Percentiles rank a stretch among this genome's conserved stretches.
phyloP scores from a whole-genome alignment of 768 basidiomycete species.

The Mycena pura region DNA sequence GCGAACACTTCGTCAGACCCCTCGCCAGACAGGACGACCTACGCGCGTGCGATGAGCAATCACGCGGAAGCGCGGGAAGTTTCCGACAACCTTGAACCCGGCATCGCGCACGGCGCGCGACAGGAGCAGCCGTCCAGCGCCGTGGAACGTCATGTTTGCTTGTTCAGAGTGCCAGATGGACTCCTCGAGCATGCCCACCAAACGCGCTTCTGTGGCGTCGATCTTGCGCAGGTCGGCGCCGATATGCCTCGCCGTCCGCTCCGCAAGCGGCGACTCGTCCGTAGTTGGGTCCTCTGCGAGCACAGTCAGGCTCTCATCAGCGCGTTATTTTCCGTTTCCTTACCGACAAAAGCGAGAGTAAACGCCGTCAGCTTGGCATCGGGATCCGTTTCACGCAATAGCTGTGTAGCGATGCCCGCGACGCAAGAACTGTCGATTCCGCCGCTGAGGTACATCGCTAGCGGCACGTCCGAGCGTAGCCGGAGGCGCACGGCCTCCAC shows the following conservation, averaged over 20 bases:
- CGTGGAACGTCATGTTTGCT: not conserved
- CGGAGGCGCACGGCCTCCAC: too few species aligned
- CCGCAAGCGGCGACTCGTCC: not conserved
- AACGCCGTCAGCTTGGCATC: too few species aligned
- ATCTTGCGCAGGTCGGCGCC: not conserved
- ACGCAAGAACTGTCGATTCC: too few species aligned
- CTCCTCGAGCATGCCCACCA: not conserved
- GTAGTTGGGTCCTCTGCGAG: slow-evolving; percentile 4
- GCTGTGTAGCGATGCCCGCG: too few species aligned
- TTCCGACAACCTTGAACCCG: not conserved
- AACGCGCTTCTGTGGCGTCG: not conserved
- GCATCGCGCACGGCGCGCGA: not conserved
- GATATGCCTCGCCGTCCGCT: not conserved
- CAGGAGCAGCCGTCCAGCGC: not conserved
- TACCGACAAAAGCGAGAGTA: too few species aligned
- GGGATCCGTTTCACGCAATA: too few species aligned
- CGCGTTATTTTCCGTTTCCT: too few species aligned
- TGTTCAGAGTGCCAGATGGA: not conserved
- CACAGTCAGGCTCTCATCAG: too few species aligned
- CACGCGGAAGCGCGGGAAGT: too few species aligned
- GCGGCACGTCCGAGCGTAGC: too few species aligned
- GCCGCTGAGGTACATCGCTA: too few species aligned
- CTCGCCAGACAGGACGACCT: not conserved
- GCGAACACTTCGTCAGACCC: not conserved
- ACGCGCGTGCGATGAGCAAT: too few species aligned